A percentile compares a stretch with the other conserved stretches of the same genome.
Evolutionary conservation across 495 filamentous ascomycete species (phyloP).

Genomic region (Podospora appendiculata): DNA sequence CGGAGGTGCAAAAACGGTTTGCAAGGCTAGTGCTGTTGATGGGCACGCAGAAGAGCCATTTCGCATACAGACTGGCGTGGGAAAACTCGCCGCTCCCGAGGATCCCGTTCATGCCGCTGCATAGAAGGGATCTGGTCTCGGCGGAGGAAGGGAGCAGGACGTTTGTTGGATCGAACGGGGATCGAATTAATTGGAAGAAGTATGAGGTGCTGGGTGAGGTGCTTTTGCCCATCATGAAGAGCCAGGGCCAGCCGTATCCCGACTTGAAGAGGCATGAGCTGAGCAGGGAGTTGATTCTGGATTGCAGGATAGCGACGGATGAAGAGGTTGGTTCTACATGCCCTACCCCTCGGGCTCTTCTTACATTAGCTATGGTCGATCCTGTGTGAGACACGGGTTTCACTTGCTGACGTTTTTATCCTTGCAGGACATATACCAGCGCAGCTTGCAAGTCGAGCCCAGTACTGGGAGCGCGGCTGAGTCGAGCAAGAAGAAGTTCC

Average conservation of each 20-base stretch:
- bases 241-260: slow-evolving; percentile 77
- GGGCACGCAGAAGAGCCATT: slow-evolving; percentile 84
- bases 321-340: slow-evolving; percentile 48
- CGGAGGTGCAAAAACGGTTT: slow-evolving; percentile 66
- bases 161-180: slow-evolving; percentile 64
- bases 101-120: slow-evolving; percentile 92
- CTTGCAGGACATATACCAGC: slow-evolving; percentile 55
- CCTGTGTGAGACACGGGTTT: not conserved
- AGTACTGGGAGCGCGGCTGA: slow-evolving; percentile 27
- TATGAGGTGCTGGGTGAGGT: slow-evolving; percentile 95
- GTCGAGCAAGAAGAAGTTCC: slow-evolving; percentile 46
- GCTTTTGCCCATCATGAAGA: slow-evolving; percentile 79
- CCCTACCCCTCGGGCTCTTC: too few species aligned
- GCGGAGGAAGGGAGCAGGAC: slow-evolving; percentile 91
- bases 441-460: slow-evolving; percentile 48
- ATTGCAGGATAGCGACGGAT: slow-evolving; percentile 49
- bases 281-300: slow-evolving; percentile 63
- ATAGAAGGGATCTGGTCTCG: slow-evolving; percentile 78
- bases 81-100: slow-evolving; percentile 84
- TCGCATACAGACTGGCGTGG: slow-evolving; percentile 92
- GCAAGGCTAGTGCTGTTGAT: slow-evolving; percentile 86
- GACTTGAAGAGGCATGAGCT: slow-evolving; percentile 58
- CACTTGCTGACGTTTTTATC: not conserved
- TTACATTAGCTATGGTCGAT: too few species aligned
- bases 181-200: slow-evolving; percentile 94